Percentiles rank a stretch among this genome's conserved stretches.
Evolutionary conservation across 2,329 filamentous ascomycete genomes (phyloP).

Genomic region (Colletotrichum noveboracense): DNA sequence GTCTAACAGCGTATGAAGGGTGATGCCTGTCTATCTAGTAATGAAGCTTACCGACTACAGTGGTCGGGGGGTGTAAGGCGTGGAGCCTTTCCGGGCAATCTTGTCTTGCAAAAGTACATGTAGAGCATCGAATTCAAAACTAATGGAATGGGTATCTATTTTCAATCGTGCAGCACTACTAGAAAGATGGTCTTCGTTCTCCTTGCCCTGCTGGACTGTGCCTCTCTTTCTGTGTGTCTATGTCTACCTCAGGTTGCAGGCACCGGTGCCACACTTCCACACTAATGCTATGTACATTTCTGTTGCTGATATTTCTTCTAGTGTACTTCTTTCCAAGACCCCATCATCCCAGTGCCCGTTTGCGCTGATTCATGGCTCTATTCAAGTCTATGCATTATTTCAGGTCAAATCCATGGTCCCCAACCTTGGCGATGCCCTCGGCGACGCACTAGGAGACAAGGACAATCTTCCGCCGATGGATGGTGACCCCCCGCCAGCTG

Average conservation of each 20-base stretch:
- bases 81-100: neutral
- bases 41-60: neutral
- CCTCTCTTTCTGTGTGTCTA: neutral
- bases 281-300: neutral
- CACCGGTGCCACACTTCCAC: neutral
- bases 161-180: neutral
- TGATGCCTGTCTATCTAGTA: neutral
- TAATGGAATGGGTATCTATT: neutral
- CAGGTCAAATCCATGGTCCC: neutral
- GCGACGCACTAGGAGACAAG: slow-evolving; percentile 3
- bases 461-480: neutral
- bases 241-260: neutral
- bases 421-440: neutral
- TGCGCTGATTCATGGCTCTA: neutral
- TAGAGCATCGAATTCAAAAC: neutral
- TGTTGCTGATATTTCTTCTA: neutral
- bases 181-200: neutral
- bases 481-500: neutral
- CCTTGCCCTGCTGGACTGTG: neutral
- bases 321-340: neutral
- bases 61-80: neutral
- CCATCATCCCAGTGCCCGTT: neutral
- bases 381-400: neutral
- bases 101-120: neutral
- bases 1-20: neutral